phyloP scores from a whole-genome alignment of 1,284 basidiomycete species.

The Cryptococcus sp. region DNA sequence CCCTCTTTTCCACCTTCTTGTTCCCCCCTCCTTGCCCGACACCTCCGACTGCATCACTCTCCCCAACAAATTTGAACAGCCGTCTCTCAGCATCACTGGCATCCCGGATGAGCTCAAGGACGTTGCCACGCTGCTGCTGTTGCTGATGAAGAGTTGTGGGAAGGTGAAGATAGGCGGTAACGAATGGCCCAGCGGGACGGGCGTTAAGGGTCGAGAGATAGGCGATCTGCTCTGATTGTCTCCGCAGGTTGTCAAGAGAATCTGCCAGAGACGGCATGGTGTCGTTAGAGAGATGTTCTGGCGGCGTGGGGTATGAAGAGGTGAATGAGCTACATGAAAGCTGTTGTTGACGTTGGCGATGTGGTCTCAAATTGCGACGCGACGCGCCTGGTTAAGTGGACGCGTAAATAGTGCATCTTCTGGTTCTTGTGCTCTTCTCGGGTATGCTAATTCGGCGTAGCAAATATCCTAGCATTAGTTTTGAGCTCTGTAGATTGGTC shows the following conservation, averaged over 20 bases:
- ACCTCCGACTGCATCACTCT: conserved; percentile 13
- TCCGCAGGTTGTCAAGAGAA: conserved; percentile 32
- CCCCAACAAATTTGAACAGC: conserved; percentile 44
- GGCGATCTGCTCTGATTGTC: conserved; percentile 36
- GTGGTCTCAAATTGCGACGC: background rate
- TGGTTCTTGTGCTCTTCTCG: too few species aligned
- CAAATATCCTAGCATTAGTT: too few species aligned
- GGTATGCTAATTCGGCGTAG: too few species aligned
- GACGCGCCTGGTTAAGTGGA: too few species aligned
- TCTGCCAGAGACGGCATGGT: conserved; percentile 41
- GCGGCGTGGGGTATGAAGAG: background rate
- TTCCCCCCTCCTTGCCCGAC: conserved; percentile 15
- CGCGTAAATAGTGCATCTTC: too few species aligned
- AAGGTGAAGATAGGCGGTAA: conserved; percentile 35
- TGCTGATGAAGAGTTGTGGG: conserved; percentile 2
- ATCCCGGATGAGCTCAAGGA: conserved; percentile 44
- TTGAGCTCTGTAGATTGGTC: too few species aligned
- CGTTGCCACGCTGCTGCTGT: conserved; percentile 8
- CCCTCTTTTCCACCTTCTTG: conserved; percentile 40
- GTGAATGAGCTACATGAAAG: background rate
- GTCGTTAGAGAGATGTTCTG: background rate
- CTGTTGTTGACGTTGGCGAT: background rate
- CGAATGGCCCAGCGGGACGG: conserved; percentile 36
- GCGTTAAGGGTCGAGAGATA: conserved; percentile 31
- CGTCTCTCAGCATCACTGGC: conserved; percentile 36